Percentiles rank a stretch among this genome's conserved stretches.
These are phyloP conservation scores for Annulohypoxylon bovei DNA, from an alignment of 495 filamentous ascomycete genomes.

Conservation along the genomic window DNA sequence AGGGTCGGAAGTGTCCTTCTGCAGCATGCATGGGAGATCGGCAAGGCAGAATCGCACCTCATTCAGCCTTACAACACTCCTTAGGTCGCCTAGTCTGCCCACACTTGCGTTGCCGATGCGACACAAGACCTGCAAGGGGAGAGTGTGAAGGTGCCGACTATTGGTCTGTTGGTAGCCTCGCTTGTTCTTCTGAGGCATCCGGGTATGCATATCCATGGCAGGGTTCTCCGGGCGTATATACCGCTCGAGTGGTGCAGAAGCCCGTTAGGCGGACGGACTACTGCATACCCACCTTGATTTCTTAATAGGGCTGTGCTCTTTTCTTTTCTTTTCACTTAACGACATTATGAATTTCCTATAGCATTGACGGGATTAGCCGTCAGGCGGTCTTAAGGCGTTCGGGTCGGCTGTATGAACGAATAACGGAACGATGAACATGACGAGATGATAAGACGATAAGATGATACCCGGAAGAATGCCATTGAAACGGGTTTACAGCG, in stretches of 20 bases:
- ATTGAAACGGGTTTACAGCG: conserved; percentile 1
- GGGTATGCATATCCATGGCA: conserved; percentile 20
- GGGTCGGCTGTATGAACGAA: conserved; percentile 32
- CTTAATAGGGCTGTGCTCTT: not conserved
- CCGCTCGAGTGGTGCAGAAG: conserved; percentile 2
- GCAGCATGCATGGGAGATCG: conserved; percentile 32
- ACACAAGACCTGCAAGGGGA: conserved; percentile 28
- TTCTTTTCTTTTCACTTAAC: conserved; percentile 6
- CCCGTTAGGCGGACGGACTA: conserved; percentile 21
- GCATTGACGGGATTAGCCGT: not conserved
- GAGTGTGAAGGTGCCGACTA: not conserved
- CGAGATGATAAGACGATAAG: conserved; percentile 11
- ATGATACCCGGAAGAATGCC: conserved; percentile 18
- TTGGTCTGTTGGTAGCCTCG: conserved; percentile 29
- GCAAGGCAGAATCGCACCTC: conserved; percentile 29
- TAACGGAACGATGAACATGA: conserved; percentile 18
- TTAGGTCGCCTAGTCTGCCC: conserved; percentile 20
- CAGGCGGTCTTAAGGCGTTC: not conserved
- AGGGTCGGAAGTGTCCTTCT: conserved; percentile 20
- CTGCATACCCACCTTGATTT: not conserved
- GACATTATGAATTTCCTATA: conserved; percentile 10
- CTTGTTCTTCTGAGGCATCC: not conserved
- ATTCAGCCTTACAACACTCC: conserved; percentile 28
- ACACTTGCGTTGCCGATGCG: conserved; percentile 27
- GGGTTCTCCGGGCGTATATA: not conserved